Conservation (phyloP, 2,329 filamentous ascomycete genomes). For the Nothophoma quercina region DNA sequence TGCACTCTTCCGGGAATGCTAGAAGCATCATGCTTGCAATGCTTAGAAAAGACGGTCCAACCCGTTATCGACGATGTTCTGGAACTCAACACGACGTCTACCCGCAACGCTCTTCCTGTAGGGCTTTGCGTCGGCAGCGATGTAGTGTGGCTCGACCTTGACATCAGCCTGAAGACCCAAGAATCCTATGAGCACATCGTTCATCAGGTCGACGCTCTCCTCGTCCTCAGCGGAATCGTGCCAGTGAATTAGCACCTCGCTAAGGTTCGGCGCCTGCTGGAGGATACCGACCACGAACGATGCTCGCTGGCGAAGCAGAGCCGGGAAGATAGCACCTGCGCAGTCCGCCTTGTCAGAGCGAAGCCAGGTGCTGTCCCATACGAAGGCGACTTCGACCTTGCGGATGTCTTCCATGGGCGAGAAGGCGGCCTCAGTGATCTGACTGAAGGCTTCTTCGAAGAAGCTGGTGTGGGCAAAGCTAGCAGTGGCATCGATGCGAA, state of each 20-base stretch:
- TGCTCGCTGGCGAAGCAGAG: constrained; percentile 36
- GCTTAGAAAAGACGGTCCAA: constrained; percentile 26
- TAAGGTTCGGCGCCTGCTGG: constrained; percentile 33
- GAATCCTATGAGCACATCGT: constrained; percentile 36
- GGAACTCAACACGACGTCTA: constrained; percentile 40
- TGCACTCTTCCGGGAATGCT: too few relatives aligned
- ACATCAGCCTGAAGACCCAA: constrained; percentile 27
- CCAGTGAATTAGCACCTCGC: constrained; percentile 41
- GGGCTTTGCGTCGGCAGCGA: constrained; percentile 34
- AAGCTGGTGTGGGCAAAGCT: constrained; percentile 46
- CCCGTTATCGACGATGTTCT: constrained; percentile 33
- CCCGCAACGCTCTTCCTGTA: constrained; percentile 34
- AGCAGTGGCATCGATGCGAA: constrained; percentile 42
- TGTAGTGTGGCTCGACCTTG: constrained; percentile 38
- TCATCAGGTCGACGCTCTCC: constrained; percentile 28
- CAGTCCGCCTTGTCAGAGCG: constrained; percentile 25
- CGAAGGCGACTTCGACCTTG: constrained; percentile 40
- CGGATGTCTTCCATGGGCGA: constrained; percentile 47
- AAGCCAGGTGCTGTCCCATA: constrained; percentile 47
- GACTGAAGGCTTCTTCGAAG: constrained; percentile 38
- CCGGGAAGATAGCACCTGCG: constrained; percentile 36
- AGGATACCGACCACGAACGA: constrained; percentile 35
- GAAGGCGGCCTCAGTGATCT: constrained; percentile 41
- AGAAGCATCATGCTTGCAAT: too few relatives aligned
- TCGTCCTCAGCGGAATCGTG: constrained; percentile 41